phyloP scores from a whole-genome alignment of 1,139 yeast genomes.

The Pichia sp. region DNA sequence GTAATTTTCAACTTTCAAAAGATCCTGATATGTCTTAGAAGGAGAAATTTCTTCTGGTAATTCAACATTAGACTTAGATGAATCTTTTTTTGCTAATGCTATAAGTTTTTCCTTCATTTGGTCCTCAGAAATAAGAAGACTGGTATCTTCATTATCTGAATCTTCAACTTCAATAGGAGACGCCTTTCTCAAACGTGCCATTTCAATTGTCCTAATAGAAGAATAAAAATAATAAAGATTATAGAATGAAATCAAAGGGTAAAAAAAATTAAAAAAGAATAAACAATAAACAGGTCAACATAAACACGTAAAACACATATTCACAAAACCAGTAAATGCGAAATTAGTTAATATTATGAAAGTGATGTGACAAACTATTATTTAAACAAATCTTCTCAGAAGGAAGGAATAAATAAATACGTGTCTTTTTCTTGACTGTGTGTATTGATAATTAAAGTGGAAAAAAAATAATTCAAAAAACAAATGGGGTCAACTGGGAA shows the following conservation, averaged over 20 bases:
- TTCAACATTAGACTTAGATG: conserved; percentile 33
- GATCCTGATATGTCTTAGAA: conserved; percentile 11
- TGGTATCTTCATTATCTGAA: too few species aligned
- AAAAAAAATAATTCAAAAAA: conserved; percentile 10
- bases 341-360: too few species aligned
- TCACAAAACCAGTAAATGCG: too few species aligned
- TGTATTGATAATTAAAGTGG: too few species aligned
- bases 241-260: too few species aligned
- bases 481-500: conserved; percentile 33
- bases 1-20: conserved; percentile 23
- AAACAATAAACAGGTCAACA: too few species aligned
- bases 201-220: neutral
- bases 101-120: conserved; percentile 27
- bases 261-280: too few species aligned
- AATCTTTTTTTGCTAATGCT: conserved; percentile 41
- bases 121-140: conserved; percentile 20
- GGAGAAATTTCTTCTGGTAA: conserved; percentile 33
- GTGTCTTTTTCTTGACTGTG: neutral
- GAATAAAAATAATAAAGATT: neutral
- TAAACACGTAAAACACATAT: too few species aligned
- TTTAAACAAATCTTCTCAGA: too few species aligned
- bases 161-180: conserved; percentile 6
- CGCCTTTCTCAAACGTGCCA: neutral
- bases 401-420: neutral
- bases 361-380: too few species aligned